Evolutionary conservation across 768 basidiomycete genomes (phyloP), one percentile per base, ranked within the genome.

Genomic region (button mushroom (Agaricus bisporus)): DNA sequence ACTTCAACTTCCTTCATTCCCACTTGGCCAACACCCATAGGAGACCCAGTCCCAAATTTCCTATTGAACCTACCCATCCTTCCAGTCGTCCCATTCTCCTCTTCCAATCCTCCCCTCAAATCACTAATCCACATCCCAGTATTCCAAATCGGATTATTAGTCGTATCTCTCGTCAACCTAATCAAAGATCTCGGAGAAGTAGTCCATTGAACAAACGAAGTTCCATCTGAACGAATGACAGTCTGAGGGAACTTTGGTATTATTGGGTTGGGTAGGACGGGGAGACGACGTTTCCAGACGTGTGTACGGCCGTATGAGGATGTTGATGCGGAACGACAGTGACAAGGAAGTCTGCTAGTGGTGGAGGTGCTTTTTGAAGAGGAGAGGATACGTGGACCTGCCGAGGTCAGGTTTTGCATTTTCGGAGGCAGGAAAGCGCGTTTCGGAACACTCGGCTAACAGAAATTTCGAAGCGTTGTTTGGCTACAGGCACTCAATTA

Each of bases 131-230:
- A 54, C 56, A 76, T 70, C 3, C 80, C 79, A 2, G 86, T 81
- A 63, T 90, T 88, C 87, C 88, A 97, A 5, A 91, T 68, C 1
- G 93, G 89, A 61, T 93, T 85, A 66, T 93, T 97, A 14, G 88
- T 90, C 47, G 89, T 85, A 62, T 95, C 93, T 39, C 92, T 83
- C 17, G 92, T 89, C 44, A 95, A 75, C 36, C 84, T 80, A 43
- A 91, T 79, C 36, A 80, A 67, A 3, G 86, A 85, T 5, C 83
- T 84, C 0, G 94, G 93, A 0, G 92, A 91, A 1, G 93, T 95
- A 11, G 88, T 91, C 80, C 86, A 88, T 60, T 94, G 89, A 4
- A 80, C 83, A 66, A 91, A 92, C 1, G 88, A 89, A 25, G 89
- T 87, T 10, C 94, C 93, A 70, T 95, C 94, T 0, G 91, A 84